These are phyloP conservation scores for Crucihimalaya himalaica DNA, from an alignment of 345 rosid genomes.

Conservation along the genomic window DNA sequence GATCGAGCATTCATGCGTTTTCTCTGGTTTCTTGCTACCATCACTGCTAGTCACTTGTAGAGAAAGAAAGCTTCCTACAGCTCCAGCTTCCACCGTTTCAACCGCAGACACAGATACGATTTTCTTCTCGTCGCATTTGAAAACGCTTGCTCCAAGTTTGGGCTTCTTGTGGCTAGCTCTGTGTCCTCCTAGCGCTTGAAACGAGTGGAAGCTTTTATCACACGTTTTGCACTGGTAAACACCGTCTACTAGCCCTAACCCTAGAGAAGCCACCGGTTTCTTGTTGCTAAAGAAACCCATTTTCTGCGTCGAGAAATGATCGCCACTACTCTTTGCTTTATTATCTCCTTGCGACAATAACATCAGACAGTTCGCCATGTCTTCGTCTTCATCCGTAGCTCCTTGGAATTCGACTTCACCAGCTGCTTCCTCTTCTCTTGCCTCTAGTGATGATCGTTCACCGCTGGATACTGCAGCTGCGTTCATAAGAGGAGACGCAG, in stretches of 20 bases:
- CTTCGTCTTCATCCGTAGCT: constrained; percentile 72
- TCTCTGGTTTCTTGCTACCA: constrained; percentile 27
- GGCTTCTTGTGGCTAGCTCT: constrained; percentile 91
- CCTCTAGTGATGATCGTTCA: constrained; percentile 30
- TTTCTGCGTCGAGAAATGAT: constrained; percentile 38
- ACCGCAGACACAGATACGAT: background rate
- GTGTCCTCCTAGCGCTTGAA: constrained; percentile 96
- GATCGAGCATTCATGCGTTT: constrained; percentile 78
- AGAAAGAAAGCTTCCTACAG: constrained; percentile 51
- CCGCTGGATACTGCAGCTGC: constrained; percentile 36
- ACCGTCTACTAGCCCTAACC: constrained; percentile 38
- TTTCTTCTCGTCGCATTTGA: constrained; percentile 42
- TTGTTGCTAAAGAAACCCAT: constrained; percentile 14
- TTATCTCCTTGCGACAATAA: constrained; percentile 72
- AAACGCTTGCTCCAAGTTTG: constrained; percentile 27
- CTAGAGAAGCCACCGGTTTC: constrained; percentile 31
- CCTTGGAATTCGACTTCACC: constrained; percentile 41
- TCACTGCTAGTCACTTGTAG: constrained; percentile 46
- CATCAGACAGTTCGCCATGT: constrained; percentile 93
- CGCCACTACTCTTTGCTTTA: constrained; percentile 43
- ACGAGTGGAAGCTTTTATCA: constrained; percentile 71
- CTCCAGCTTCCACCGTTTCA: constrained; percentile 24
- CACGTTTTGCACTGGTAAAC: constrained; percentile 86
- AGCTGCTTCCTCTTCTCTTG: constrained; percentile 33
- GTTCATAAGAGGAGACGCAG: constrained; percentile 48